Conservation (phyloP, 306 rosid species). For the Phaseolus lunatus region DNA sequence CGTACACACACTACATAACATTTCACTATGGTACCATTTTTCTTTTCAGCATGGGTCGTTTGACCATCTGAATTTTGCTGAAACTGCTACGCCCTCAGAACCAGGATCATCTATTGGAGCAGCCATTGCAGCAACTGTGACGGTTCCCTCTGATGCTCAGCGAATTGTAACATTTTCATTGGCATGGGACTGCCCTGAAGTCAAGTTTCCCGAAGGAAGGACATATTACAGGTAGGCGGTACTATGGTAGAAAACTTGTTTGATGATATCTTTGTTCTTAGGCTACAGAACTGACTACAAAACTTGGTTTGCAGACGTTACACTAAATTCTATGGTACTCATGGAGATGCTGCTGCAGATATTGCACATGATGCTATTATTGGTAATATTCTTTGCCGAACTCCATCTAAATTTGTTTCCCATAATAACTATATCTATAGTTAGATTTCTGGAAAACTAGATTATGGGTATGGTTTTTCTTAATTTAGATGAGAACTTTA, state of each 20-base stretch:
- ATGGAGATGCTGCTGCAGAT: slow-evolving; percentile 81
- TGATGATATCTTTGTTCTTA: slow-evolving; percentile 35
- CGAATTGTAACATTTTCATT: slow-evolving; percentile 85
- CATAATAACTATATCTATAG: not conserved
- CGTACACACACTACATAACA: slow-evolving; percentile 16
- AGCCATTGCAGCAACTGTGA: slow-evolving; percentile 89
- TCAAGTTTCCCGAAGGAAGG: slow-evolving; percentile 66
- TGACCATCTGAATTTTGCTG: slow-evolving; percentile 62
- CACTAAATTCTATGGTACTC: slow-evolving; percentile 83
- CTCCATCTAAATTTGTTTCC: slow-evolving; percentile 33
- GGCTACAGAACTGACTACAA: slow-evolving; percentile 40
- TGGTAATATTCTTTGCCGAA: slow-evolving; percentile 58
- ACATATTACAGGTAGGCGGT: slow-evolving; percentile 76
- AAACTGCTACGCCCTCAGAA: slow-evolving; percentile 66
- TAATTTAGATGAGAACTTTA: slow-evolving; percentile 30
- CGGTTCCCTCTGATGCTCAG: slow-evolving; percentile 66
- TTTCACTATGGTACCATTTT: slow-evolving; percentile 39
- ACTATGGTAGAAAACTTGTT: slow-evolving; percentile 21
- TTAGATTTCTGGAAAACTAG: slow-evolving; percentile 36
- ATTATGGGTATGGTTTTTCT: slow-evolving; percentile 27
- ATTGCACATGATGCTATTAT: slow-evolving; percentile 92
- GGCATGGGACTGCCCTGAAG: slow-evolving; percentile 98
- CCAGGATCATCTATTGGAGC: slow-evolving; percentile 95
- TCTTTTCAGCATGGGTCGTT: slow-evolving; percentile 81
- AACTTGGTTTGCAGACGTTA: slow-evolving; percentile 75